Conservation (phyloP, 306 rosid species). For the Chamaecrista fasciculata region DNA sequence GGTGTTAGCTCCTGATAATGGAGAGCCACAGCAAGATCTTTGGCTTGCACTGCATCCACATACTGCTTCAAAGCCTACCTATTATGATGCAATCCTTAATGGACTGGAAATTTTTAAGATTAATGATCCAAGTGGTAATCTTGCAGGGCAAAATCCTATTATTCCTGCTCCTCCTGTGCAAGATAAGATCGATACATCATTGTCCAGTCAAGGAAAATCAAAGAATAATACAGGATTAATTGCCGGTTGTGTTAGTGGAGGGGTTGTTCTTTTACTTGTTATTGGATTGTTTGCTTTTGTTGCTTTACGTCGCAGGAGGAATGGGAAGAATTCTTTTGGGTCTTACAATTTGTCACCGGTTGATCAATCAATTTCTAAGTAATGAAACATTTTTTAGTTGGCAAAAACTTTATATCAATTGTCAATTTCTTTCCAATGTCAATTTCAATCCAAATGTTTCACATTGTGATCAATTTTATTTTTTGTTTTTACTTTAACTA, state of each 20-base stretch:
- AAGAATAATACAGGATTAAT: conserved; percentile 54
- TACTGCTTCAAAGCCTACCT: conserved; percentile 13
- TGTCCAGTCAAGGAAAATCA: conserved; percentile 46
- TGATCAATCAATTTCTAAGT: too few relatives aligned
- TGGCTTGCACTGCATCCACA: conserved; percentile 79
- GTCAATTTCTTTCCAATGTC: too few relatives aligned
- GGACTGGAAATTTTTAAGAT: conserved; percentile 90
- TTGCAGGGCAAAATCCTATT: conserved; percentile 76
- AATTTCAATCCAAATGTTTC: too few relatives aligned
- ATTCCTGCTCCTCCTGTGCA: conserved; percentile 63
- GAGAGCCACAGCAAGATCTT: conserved; percentile 67
- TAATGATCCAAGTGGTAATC: conserved; percentile 50
- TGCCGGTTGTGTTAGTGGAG: conserved; percentile 70
- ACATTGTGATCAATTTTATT: too few relatives aligned
- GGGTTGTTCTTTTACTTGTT: conserved; percentile 50
- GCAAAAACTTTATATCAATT: too few relatives aligned
- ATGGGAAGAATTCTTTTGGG: conserved; percentile 60
- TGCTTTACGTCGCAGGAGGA: conserved; percentile 46
- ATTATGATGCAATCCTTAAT: conserved; percentile 61
- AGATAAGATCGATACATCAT: conserved; percentile 41
- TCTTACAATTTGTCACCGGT: too few relatives aligned
- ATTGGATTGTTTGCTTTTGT: conserved; percentile 52
- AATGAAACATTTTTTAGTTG: too few relatives aligned
- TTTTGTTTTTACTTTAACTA: too few relatives aligned
- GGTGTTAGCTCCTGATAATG: conserved; percentile 54